Evolutionary conservation across 305 asterid genomes (phyloP).

Genomic region (Fraxinus latifolia): DNA sequence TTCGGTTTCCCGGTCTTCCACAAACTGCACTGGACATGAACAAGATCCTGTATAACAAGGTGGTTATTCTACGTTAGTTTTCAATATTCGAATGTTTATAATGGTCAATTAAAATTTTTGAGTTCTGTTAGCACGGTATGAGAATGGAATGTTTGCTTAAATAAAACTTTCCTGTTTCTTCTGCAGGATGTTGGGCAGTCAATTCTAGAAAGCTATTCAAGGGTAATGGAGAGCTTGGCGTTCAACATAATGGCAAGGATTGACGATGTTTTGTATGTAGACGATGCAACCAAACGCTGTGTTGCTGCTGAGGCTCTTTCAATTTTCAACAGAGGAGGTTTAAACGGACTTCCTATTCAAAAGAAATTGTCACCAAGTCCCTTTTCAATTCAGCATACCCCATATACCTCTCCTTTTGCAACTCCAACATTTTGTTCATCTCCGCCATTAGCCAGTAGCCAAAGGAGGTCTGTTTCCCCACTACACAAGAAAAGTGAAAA

Average conservation of each 20-base stretch:
- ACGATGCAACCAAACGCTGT: slow-evolving; percentile 66
- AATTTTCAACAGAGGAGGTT: slow-evolving; percentile 66
- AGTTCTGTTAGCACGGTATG: not conserved
- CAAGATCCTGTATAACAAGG: slow-evolving; percentile 96
- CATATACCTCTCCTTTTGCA: slow-evolving; percentile 81
- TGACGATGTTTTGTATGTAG: slow-evolving; percentile 80
- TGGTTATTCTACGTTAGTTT: slow-evolving; percentile 12
- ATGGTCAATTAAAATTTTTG: not conserved
- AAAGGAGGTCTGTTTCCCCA: slow-evolving; percentile 56
- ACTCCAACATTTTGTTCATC: slow-evolving; percentile 83
- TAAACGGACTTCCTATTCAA: slow-evolving; percentile 80
- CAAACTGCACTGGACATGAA: slow-evolving; percentile 91
- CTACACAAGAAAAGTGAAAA: slow-evolving; percentile 33
- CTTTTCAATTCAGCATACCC: slow-evolving; percentile 85
- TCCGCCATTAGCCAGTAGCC: slow-evolving; percentile 62
- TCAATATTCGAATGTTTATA: not conserved
- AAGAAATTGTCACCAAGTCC: slow-evolving; percentile 94
- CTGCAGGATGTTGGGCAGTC: slow-evolving; percentile 97
- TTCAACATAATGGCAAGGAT: slow-evolving; percentile 93
- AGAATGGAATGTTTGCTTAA: not conserved
- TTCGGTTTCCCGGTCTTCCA: slow-evolving; percentile 88
- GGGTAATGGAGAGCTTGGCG: slow-evolving; percentile 98
- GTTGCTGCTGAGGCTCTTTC: slow-evolving; percentile 68
- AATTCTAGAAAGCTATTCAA: slow-evolving; percentile 92
- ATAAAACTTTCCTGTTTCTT: slow-evolving; percentile 13